Evolutionary conservation across 345 rosid species (phyloP).

Genomic region (Litchi chinensis): DNA sequence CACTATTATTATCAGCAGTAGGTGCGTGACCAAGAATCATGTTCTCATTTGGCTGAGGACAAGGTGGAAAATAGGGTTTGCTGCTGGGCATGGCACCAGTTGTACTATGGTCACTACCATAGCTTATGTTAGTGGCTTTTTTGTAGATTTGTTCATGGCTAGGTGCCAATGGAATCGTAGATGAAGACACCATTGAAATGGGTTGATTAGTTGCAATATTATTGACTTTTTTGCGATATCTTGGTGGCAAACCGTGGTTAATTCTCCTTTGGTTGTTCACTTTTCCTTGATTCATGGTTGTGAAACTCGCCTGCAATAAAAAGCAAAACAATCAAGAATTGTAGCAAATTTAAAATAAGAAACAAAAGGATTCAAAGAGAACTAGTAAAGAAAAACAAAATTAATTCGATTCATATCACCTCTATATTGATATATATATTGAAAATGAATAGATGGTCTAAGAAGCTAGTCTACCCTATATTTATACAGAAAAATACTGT

Average conservation of each 20-base stretch:
- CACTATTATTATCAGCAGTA: not conserved
- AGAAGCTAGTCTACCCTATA: constrained; percentile 11
- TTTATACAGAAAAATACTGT: constrained; percentile 16
- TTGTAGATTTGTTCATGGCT: constrained; percentile 12
- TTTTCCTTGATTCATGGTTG: not conserved
- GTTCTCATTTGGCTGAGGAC: not conserved
- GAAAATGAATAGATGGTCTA: not conserved
- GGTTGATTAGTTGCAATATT: not conserved
- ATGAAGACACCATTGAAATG: not conserved
- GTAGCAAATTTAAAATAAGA: not conserved
- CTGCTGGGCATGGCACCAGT: not conserved
- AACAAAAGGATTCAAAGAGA: not conserved
- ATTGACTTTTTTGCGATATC: not conserved
- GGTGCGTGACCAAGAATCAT: no score
- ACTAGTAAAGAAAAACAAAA: not conserved
- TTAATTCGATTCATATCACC: constrained; percentile 5
- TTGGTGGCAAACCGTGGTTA: not conserved
- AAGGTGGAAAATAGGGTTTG: not conserved
- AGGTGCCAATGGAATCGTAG: not conserved
- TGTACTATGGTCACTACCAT: not conserved
- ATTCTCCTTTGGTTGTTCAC: not conserved
- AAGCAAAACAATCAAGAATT: not conserved
- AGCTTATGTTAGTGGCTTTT: constrained; percentile 19
- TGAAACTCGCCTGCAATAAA: constrained; percentile 10
- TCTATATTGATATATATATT: not conserved